Conservation (phyloP, 1,139 yeast genomes). For the Lipomyces yarrowii region DNA sequence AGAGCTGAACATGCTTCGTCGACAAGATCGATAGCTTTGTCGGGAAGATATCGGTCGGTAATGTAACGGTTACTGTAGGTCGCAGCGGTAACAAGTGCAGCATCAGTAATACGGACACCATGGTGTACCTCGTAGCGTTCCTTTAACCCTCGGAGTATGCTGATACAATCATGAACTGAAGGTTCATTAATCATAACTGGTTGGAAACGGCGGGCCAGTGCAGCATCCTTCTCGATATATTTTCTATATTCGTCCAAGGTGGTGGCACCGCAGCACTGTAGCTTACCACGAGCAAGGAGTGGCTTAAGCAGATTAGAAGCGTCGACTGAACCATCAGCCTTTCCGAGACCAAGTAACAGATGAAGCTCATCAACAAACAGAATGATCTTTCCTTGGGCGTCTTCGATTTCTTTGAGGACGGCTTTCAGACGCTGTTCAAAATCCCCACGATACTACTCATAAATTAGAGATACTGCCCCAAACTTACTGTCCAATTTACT, state of each 20-base stretch:
- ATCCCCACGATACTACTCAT: constrained; percentile 71
- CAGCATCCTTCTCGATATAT: constrained; percentile 90
- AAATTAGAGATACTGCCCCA: not conserved
- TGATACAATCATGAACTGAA: constrained; percentile 86
- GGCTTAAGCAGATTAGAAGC: constrained; percentile 94
- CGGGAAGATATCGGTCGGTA: constrained; percentile 89
- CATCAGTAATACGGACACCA: constrained; percentile 94
- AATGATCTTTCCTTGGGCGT: constrained; percentile 74
- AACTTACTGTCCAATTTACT: not conserved
- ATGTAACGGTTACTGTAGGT: constrained; percentile 87
- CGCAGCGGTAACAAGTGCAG: constrained; percentile 93
- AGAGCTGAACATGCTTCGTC: constrained; percentile 97
- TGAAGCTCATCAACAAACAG: constrained; percentile 93
- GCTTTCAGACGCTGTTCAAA: constrained; percentile 87
- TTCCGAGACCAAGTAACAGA: constrained; percentile 87
- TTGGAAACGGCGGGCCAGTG: constrained; percentile 88
- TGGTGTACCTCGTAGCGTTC: constrained; percentile 96
- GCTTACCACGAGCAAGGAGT: constrained; percentile 87
- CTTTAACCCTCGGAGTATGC: constrained; percentile 88
- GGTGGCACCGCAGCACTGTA: constrained; percentile 96
- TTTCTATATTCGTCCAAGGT: constrained; percentile 85
- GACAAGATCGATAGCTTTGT: constrained; percentile 79
- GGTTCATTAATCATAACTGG: constrained; percentile 89
- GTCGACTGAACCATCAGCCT: constrained; percentile 94
- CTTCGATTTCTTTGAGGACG: constrained; percentile 85